These are phyloP conservation scores for Phytophthora pistaciae DNA, from an alignment of 352 stramenopile species.

Conservation along the genomic window DNA sequence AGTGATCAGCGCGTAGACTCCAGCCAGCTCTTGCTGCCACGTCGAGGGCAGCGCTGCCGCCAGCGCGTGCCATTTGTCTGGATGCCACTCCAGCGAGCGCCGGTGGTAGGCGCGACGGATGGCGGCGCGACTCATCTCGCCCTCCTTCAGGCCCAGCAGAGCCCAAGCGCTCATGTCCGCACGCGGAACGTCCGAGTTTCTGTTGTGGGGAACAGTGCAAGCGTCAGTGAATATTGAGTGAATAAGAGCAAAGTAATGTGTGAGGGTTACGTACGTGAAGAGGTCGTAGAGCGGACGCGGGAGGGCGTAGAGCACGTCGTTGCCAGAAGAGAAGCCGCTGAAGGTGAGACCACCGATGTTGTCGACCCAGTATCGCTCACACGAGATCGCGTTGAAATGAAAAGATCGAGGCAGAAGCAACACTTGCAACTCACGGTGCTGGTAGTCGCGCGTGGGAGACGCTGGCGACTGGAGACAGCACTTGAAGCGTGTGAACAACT, in stretches of 20 bases:
- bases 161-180: constrained; percentile 57
- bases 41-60: constrained; percentile 20
- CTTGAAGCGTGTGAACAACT: constrained; percentile 47
- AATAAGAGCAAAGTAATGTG: background rate
- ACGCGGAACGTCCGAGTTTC: constrained; percentile 45
- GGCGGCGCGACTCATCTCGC: constrained; percentile 45
- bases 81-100: constrained; percentile 75
- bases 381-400: constrained; percentile 41
- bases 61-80: constrained; percentile 66
- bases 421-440: constrained; percentile 23
- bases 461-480: constrained; percentile 14
- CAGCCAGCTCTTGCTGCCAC: constrained; percentile 38
- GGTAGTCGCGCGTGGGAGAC: background rate
- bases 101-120: constrained; percentile 71
- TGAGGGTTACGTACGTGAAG: constrained; percentile 56
- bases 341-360: constrained; percentile 41
- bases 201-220: constrained; percentile 18
- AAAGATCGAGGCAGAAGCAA: constrained; percentile 29
- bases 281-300: constrained; percentile 54
- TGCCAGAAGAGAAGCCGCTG: constrained; percentile 13
- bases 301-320: constrained; percentile 47
- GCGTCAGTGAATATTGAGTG: background rate
- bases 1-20: constrained; percentile 56
- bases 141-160: constrained; percentile 50
- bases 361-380: constrained; percentile 48